These are phyloP conservation scores for Citrus mangshanensis DNA, from an alignment of 345 rosid species.

Conservation along the genomic window DNA sequence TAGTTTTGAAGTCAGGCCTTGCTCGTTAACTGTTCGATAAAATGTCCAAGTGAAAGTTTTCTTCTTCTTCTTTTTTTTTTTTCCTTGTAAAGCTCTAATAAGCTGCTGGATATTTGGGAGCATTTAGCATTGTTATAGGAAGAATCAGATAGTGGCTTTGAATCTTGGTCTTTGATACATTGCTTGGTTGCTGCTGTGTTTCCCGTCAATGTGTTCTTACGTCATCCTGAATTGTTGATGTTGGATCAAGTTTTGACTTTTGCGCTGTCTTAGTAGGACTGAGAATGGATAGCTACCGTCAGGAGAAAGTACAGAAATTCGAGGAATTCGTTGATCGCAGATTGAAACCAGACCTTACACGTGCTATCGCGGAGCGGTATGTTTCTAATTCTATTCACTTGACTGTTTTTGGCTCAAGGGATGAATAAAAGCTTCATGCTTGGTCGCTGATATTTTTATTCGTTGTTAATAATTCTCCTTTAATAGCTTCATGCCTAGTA, in stretches of 20 bases:
- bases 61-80: neutral
- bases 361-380: conserved; percentile 59
- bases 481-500: neutral
- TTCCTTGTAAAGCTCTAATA: neutral
- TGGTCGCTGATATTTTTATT: neutral
- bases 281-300: conserved; percentile 46
- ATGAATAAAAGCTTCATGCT: neutral
- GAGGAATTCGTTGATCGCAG: conserved; percentile 83
- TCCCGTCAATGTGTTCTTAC: neutral
- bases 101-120: neutral
- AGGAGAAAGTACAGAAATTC: conserved; percentile 56
- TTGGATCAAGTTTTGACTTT: neutral
- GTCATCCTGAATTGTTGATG: neutral
- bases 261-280: neutral
- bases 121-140: neutral
- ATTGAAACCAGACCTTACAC: conserved; percentile 80
- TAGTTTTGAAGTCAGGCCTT: neutral
- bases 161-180: neutral
- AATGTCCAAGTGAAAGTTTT: neutral
- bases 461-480: neutral
- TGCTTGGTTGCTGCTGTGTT: neutral
- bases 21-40: neutral
- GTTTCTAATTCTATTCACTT: neutral
- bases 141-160: neutral
- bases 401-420: neutral